Evolutionary conservation across 75 land plant genomes (phyloP), one percentile per base, ranked within the genome.

Genomic region (Gnetum montanum): DNA sequence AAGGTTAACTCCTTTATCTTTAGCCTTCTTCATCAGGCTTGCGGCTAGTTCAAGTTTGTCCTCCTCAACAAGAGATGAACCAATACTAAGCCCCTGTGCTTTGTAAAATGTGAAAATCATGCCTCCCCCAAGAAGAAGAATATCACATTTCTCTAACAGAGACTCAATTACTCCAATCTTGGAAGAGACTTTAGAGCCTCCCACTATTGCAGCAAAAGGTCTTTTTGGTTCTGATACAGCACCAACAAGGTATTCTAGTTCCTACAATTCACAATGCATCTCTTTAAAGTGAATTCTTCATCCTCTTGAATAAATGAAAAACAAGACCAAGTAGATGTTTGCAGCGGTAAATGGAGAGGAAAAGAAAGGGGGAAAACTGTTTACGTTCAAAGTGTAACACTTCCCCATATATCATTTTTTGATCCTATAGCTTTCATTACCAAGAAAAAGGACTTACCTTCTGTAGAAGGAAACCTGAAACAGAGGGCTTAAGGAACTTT

Each of bases 391-490:
- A n/a, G n/a, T n/a, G n/a, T n/a, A n/a, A n/a, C n/a, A n/a, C n/a
- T n/a, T n/a, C n/a, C 11, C 43, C 7, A 41, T 3, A 12, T 6
- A 11, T 1, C 28, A 50, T 8, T 12, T 50, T 27, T 26, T 7
- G 16, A 18, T 34, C 19, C 0, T 30, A 10, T 18, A 12, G 31
- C 27, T 27, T 30, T 36, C 35, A 53, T 31, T 18, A n/a, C n/a
- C 26, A 54, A 6, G 16, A 6, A 58, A 35, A 15, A 57, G 28
- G 5, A 22, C 7, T 28, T 51, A 86, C 90, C 96, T 90, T 90
- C 73, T 90, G 90, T 69, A 90, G 75, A 50, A 90, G 84, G 66
- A 90, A 86, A 20, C 96, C 96, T 59, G 91, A 92, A 36, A 90
- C 88, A 29, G 88, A 67, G 29, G 80, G 88, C 34, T 68, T 69